A percentile compares a stretch with the other conserved stretches of the same genome.
Evolutionary conservation across 2,329 filamentous ascomycete species (phyloP).

Genomic region (Pochonia chlamydosporia): DNA sequence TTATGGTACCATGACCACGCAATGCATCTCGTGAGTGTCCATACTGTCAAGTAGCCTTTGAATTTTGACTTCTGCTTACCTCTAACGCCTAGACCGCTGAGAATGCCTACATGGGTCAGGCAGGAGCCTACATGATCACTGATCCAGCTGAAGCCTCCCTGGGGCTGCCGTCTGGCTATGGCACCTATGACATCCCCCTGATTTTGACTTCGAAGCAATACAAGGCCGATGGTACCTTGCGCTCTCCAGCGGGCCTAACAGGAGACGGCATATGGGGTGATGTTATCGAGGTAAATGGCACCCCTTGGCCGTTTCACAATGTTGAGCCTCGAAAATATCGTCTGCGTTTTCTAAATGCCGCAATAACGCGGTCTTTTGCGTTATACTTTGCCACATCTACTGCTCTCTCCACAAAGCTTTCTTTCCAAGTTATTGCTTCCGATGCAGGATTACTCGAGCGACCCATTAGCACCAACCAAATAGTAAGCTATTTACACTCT

Average conservation of each 20-base stretch:
- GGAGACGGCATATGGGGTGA: slow-evolving; percentile 46
- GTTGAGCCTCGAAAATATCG: slow-evolving; percentile 57
- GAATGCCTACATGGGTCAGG: background rate
- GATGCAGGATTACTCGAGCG: slow-evolving; percentile 52
- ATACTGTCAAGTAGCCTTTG: too few species aligned
- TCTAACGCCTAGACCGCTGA: too few species aligned
- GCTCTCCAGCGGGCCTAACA: too few species aligned
- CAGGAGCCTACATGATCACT: background rate
- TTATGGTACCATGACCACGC: slow-evolving; percentile 52
- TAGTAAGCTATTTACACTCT: too few species aligned
- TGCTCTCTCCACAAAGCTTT: too few species aligned
- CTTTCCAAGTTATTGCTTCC: slow-evolving; percentile 49
- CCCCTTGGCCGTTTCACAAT: slow-evolving; percentile 53
- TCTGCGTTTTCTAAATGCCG: slow-evolving; percentile 46
- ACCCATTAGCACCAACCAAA: too few species aligned
- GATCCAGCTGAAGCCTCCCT: background rate
- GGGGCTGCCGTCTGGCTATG: background rate
- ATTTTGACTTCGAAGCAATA: background rate
- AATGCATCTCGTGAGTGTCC: background rate
- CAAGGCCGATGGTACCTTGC: background rate
- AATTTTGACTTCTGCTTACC: too few species aligned
- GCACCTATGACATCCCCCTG: background rate
- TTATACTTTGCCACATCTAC: too few species aligned
- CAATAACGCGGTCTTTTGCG: slow-evolving; percentile 41
- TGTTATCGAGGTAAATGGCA: slow-evolving; percentile 51